phyloP scores from a whole-genome alignment of 2,329 filamentous ascomycete genomes.

The Ascochyta clinopodiicola region DNA sequence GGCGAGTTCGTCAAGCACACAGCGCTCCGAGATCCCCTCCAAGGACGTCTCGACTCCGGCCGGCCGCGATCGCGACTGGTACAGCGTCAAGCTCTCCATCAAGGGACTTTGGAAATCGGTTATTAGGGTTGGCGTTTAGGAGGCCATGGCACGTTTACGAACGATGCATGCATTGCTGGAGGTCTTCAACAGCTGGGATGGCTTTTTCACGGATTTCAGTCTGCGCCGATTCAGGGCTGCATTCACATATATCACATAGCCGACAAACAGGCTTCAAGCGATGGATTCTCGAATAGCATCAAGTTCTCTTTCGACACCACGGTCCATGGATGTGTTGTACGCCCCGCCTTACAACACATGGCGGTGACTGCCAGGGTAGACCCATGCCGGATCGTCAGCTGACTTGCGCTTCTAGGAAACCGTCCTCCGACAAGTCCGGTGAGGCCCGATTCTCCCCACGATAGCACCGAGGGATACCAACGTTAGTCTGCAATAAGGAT shows the following conservation, averaged over 20 bases:
- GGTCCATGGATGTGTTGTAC: neutral
- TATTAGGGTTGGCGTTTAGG: slow-evolving; percentile 41
- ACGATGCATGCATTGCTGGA: slow-evolving; percentile 25
- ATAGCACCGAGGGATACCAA: neutral
- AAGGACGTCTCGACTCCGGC: slow-evolving; percentile 23
- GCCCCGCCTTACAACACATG: neutral
- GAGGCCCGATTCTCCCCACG: neutral
- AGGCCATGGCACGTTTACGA: slow-evolving; percentile 32
- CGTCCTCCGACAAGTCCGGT: slow-evolving; percentile 1
- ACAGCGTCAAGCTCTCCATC: slow-evolving; percentile 38
- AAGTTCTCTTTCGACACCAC: slow-evolving; percentile 4
- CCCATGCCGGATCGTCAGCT: slow-evolving; percentile 5
- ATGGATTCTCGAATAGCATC: slow-evolving; percentile 19
- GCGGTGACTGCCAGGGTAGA: neutral
- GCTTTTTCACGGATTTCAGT: slow-evolving; percentile 16
- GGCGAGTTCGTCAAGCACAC: slow-evolving; percentile 33
- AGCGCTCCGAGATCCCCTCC: slow-evolving; percentile 28
- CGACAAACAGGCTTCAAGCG: slow-evolving; percentile 19
- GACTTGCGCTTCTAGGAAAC: slow-evolving; percentile 9
- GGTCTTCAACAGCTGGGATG: slow-evolving; percentile 17
- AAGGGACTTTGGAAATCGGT: slow-evolving; percentile 44
- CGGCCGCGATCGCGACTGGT: slow-evolving; percentile 43
- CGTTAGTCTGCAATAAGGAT: too few relatives aligned
- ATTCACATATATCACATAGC: slow-evolving; percentile 22
- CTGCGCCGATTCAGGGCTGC: slow-evolving; percentile 18